A percentile compares a stretch with the other conserved stretches of the same genome.
These are phyloP conservation scores for Xylaria acuta DNA, from an alignment of 495 filamentous ascomycete genomes.

Conservation along the genomic window DNA sequence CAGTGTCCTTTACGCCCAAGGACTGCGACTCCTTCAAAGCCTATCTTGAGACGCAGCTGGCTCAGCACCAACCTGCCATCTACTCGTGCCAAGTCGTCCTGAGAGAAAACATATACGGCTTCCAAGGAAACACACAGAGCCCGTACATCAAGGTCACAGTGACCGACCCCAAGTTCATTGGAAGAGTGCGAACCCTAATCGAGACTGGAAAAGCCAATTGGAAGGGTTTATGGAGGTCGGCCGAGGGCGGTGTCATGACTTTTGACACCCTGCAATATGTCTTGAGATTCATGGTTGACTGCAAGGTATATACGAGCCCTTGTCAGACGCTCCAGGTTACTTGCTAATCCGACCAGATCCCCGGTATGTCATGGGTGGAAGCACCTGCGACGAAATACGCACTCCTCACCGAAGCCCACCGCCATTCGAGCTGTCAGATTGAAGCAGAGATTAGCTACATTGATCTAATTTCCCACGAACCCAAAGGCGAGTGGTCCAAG, in stretches of 20 bases:
- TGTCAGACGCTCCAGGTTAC: background rate
- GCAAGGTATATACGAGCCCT: constrained; percentile 58
- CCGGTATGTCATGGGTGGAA: constrained; percentile 98
- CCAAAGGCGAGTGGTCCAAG: constrained; percentile 96
- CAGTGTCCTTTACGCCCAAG: constrained; percentile 74
- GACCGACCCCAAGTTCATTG: constrained; percentile 82
- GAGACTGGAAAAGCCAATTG: constrained; percentile 82
- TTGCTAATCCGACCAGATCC: constrained; percentile 59
- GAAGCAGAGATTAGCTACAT: constrained; percentile 83
- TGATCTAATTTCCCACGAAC: constrained; percentile 84
- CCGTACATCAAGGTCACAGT: constrained; percentile 94
- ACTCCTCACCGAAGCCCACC: constrained; percentile 62
- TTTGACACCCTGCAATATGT: constrained; percentile 97
- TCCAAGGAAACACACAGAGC: constrained; percentile 88
- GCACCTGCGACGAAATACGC: constrained; percentile 75
- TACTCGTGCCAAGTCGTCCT: constrained; percentile 78
- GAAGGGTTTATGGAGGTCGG: constrained; percentile 83
- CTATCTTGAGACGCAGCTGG: constrained; percentile 78
- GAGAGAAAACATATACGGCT: constrained; percentile 89
- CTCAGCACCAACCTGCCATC: constrained; percentile 61
- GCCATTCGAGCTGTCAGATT: constrained; percentile 92
- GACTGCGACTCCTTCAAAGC: constrained; percentile 78
- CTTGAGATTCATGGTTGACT: constrained; percentile 96
- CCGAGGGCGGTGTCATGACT: constrained; percentile 75
- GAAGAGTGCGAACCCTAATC: constrained; percentile 71